A percentile compares a stretch with the other conserved stretches of the same genome.
These are phyloP conservation scores for Boletus rufocinnamomeus DNA, from an alignment of 768 basidiomycete species.

Conservation along the genomic window DNA sequence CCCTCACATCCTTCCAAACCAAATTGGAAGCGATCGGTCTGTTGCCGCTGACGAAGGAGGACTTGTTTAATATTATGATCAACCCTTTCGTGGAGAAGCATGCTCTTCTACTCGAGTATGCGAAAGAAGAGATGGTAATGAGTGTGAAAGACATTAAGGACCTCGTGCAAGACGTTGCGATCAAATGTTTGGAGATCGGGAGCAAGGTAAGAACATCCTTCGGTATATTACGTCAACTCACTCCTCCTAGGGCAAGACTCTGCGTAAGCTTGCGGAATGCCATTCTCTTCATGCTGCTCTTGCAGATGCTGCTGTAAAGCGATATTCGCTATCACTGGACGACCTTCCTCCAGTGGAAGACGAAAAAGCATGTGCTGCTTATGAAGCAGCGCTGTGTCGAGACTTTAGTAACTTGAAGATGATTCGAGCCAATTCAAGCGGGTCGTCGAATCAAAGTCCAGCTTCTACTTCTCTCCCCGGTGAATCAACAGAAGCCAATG, in stretches of 20 bases:
- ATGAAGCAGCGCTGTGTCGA: slow-evolving; percentile 54
- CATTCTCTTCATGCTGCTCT: slow-evolving; percentile 49
- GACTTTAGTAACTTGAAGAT: slow-evolving; percentile 46
- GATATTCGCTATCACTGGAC: slow-evolving; percentile 53
- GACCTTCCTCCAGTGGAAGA: slow-evolving; percentile 59
- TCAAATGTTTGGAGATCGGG: slow-evolving; percentile 59
- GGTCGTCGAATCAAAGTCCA: slow-evolving; percentile 13
- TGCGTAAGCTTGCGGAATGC: slow-evolving; percentile 55
- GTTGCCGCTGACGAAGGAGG: slow-evolving; percentile 55
- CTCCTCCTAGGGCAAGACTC: slow-evolving; percentile 58
- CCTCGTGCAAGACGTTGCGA: slow-evolving; percentile 60
- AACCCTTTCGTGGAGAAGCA: slow-evolving; percentile 72
- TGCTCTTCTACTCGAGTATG: slow-evolving; percentile 52
- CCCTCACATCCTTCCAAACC: slow-evolving; percentile 39
- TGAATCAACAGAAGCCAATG: slow-evolving; percentile 15
- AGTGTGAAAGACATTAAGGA: slow-evolving; percentile 41
- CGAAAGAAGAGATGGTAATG: slow-evolving; percentile 45
- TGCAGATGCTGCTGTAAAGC: slow-evolving; percentile 46
- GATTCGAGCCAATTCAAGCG: slow-evolving; percentile 23
- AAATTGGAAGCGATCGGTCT: slow-evolving; percentile 60
- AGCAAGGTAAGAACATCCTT: slow-evolving; percentile 41
- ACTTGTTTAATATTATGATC: slow-evolving; percentile 61
- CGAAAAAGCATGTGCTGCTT: slow-evolving; percentile 44
- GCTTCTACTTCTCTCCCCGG: slow-evolving; percentile 5
- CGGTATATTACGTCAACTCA: slow-evolving; percentile 12